Evolutionary conservation across 305 asterid genomes (phyloP).

Genomic region (Andrographis paniculata): DNA sequence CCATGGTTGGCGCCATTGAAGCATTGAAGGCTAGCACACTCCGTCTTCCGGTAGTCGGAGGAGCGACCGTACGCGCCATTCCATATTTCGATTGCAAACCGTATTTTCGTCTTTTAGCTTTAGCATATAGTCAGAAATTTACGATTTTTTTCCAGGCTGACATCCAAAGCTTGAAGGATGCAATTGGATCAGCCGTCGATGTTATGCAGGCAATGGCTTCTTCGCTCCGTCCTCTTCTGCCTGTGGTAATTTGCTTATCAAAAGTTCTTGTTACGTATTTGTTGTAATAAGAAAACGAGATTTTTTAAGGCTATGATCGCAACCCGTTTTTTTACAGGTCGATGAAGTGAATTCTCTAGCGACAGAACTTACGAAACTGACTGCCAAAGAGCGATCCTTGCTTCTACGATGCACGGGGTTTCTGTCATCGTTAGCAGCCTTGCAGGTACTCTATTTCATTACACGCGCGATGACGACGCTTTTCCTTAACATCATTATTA

Average conservation of each 20-base stretch:
- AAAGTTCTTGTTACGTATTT: too few species aligned
- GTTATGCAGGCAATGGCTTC: slow-evolving; percentile 69
- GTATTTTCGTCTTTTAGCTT: not conserved
- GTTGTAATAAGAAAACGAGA: too few species aligned
- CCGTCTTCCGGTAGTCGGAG: slow-evolving; percentile 78
- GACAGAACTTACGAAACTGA: slow-evolving; percentile 63
- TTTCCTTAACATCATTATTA: not conserved
- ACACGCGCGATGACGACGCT: not conserved
- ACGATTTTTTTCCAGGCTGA: slow-evolving; percentile 43
- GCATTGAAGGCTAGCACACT: slow-evolving; percentile 91
- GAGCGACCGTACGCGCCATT: slow-evolving; percentile 47
- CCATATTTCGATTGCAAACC: not conserved
- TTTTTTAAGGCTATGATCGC: too few species aligned
- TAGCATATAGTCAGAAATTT: not conserved
- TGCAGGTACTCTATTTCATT: slow-evolving; percentile 41
- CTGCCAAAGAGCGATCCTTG: slow-evolving; percentile 55
- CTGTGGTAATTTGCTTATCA: slow-evolving; percentile 60
- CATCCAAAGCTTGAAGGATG: slow-evolving; percentile 70
- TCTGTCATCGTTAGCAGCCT: slow-evolving; percentile 51
- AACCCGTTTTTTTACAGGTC: slow-evolving; percentile 71
- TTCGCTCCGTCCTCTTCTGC: slow-evolving; percentile 45
- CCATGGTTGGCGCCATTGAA: slow-evolving; percentile 81
- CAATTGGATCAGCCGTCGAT: slow-evolving; percentile 66
- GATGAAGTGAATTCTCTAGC: slow-evolving; percentile 56
- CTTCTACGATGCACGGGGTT: slow-evolving; percentile 67